Evolutionary conservation across 768 basidiomycete genomes (phyloP), one percentile per base, ranked within the genome.

Genomic region (Calocera viscosa): DNA sequence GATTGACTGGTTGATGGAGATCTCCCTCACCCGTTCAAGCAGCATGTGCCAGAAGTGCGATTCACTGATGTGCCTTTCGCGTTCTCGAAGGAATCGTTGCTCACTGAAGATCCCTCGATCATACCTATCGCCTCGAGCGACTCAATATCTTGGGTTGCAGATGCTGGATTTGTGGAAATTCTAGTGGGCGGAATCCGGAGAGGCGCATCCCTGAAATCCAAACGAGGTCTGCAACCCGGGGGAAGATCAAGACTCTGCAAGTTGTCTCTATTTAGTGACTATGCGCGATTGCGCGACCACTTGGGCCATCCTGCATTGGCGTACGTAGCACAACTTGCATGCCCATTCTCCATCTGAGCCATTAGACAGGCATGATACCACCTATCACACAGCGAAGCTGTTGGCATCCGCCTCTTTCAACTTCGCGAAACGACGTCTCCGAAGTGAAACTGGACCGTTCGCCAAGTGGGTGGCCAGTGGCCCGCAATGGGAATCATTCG

Each of bases 11-110:
- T n/a, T 34, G n/a, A 30, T 26, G 63, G 66, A 86, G 85, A 70
- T 49, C 77, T 87, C 2, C 81, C 83, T 0, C 35, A 67, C 1
- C 79, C 77, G 19, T 91, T 84, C 69, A 65, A 63, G n/a, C 73
- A 85, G 2, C 80, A 82, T 68, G 72, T 68, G 11, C 87, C 88
- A 0, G 35, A 65, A 0, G 76, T 94, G 28, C 68, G 73, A 33
- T 89, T 93, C 72, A 90, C 89, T 0, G 66, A 76, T 8, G 30
- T 82, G 8, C 74, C 80, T 0, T 94, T 94, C 74, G 64, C 76
- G 7, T 60, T 60, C 53, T 32, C 53, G 10, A 60, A 60, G 30
- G 26, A 26, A 16, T 26, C 53, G 14, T 10, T 28, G 26, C 10
- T 26, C 19, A 26, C 26, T 2, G 14, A 47, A 47, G 7, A 47